A percentile compares a stretch with the other conserved stretches of the same genome.
phyloP scores from a whole-genome alignment of 352 stramenopile genomes.

The Phytophthora litchii region DNA sequence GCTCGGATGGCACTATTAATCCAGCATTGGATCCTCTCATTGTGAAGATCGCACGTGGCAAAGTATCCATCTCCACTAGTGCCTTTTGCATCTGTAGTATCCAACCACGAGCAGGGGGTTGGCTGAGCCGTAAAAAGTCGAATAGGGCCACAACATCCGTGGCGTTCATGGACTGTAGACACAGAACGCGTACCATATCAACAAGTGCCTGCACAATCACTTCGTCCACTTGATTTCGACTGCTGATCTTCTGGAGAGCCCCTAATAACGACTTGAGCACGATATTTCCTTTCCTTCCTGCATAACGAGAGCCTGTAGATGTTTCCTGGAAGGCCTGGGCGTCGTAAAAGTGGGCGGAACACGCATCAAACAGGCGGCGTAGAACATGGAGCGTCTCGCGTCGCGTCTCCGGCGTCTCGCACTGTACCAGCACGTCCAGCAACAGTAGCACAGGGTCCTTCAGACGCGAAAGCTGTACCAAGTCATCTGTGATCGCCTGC shows the following conservation, averaged over 20 bases:
- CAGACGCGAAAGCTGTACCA: constrained; percentile 32
- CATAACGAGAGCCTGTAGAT: not conserved
- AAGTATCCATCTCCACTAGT: constrained; percentile 57
- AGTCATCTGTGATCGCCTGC: constrained; percentile 27
- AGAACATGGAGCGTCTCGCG: constrained; percentile 47
- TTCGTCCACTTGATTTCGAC: constrained; percentile 30
- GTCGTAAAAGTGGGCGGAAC: constrained; percentile 48
- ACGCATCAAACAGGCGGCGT: constrained; percentile 45
- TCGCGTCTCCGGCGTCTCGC: constrained; percentile 28
- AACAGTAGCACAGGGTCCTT: constrained; percentile 57
- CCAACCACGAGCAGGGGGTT: constrained; percentile 44
- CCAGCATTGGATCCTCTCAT: constrained; percentile 70
- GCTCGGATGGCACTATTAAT: constrained; percentile 62
- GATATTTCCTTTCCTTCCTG: constrained; percentile 41
- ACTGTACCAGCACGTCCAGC: constrained; percentile 50
- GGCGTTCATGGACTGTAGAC: constrained; percentile 61
- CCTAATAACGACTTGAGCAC: constrained; percentile 61
- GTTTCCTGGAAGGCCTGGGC: constrained; percentile 39
- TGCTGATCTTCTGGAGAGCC: constrained; percentile 46
- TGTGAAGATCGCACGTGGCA: constrained; percentile 71
- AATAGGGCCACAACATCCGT: constrained; percentile 72
- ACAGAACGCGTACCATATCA: constrained; percentile 52
- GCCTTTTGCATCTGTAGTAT: constrained; percentile 65
- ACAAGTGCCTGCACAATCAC: constrained; percentile 46
- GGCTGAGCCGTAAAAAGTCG: constrained; percentile 67